These are phyloP conservation scores for Pseudogymnoascus sp. DNA, from an alignment of 2,329 filamentous ascomycete species.

Conservation along the genomic window DNA sequence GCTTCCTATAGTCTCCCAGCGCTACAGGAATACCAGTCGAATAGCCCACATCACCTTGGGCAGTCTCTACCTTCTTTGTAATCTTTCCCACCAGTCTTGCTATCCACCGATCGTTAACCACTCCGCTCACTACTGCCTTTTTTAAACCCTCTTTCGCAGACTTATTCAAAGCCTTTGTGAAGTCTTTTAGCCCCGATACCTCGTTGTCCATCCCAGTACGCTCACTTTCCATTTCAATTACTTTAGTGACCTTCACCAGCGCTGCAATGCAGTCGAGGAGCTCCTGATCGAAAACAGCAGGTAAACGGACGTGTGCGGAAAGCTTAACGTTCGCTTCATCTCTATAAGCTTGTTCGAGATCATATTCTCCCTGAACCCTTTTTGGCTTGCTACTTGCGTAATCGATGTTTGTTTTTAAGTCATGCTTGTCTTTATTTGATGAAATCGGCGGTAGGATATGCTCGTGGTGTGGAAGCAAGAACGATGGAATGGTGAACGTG, in stretches of 20 bases:
- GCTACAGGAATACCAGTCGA: slow-evolving; percentile 37
- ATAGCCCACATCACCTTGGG: slow-evolving; percentile 42
- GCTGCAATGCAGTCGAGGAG: slow-evolving; percentile 46
- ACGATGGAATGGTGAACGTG: slow-evolving; percentile 38
- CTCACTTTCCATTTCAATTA: slow-evolving; percentile 43
- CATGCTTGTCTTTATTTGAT: slow-evolving; percentile 26
- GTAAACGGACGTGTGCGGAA: slow-evolving; percentile 39
- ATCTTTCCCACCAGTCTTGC: slow-evolving; percentile 43
- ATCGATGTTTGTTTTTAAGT: slow-evolving; percentile 31
- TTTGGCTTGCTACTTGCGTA: slow-evolving; percentile 37
- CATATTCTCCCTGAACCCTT: slow-evolving; percentile 31
- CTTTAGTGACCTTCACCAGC: slow-evolving; percentile 47
- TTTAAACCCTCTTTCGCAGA: slow-evolving; percentile 37
- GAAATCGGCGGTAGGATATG: slow-evolving; percentile 38
- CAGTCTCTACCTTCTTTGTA: slow-evolving; percentile 38
- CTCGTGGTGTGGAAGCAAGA: slow-evolving; percentile 45
- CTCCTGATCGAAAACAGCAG: slow-evolving; percentile 41
- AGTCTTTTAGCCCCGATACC: slow-evolving; percentile 25
- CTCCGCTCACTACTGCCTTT: slow-evolving; percentile 35
- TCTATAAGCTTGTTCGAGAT: slow-evolving; percentile 32
- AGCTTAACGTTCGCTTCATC: slow-evolving; percentile 41
- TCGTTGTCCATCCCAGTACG: slow-evolving; percentile 23
- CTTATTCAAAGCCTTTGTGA: slow-evolving; percentile 24
- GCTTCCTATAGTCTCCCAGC: slow-evolving; percentile 16
- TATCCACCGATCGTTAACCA: slow-evolving; percentile 47